Conservation (phyloP, 331 rosid species). For the Spiraea crenata region DNA sequence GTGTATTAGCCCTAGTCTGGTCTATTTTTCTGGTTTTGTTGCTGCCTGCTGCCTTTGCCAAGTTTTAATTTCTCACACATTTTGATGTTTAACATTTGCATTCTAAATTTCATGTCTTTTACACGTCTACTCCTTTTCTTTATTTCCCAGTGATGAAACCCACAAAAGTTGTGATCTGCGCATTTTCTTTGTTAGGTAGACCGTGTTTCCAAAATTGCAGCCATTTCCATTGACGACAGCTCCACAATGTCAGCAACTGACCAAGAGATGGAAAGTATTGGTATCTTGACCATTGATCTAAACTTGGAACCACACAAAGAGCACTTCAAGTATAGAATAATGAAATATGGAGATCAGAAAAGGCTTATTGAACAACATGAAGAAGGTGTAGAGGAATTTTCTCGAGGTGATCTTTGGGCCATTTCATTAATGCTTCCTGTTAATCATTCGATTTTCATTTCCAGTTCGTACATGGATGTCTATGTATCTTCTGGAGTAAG, state of each 20-base stretch:
- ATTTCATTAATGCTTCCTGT: constrained; percentile 19
- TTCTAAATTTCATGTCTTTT: background rate
- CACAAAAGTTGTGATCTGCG: constrained; percentile 19
- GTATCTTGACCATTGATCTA: constrained; percentile 58
- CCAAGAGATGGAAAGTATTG: constrained; percentile 47
- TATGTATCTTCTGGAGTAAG: background rate
- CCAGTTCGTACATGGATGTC: too few species aligned
- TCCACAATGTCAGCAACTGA: constrained; percentile 36
- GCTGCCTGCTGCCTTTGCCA: constrained; percentile 4
- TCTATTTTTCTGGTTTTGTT: too few species aligned
- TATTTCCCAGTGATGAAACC: background rate
- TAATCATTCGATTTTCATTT: constrained; percentile 5
- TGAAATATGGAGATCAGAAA: constrained; percentile 59
- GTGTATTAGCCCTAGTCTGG: background rate
- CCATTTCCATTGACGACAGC: constrained; percentile 56
- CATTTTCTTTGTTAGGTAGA: constrained; percentile 49
- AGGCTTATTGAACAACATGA: constrained; percentile 63
- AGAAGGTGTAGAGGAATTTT: constrained; percentile 83
- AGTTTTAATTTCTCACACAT: background rate
- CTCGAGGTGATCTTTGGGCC: constrained; percentile 53
- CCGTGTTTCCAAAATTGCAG: constrained; percentile 35
- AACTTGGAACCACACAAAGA: constrained; percentile 51
- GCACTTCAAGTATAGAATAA: constrained; percentile 68
- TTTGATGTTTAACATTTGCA: background rate
- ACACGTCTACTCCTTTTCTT: too few species aligned